Percentiles rank a stretch among this genome's conserved stretches.
phyloP scores from a whole-genome alignment of 495 filamentous ascomycete species.

The Thermothielavioides terrestris region DNA sequence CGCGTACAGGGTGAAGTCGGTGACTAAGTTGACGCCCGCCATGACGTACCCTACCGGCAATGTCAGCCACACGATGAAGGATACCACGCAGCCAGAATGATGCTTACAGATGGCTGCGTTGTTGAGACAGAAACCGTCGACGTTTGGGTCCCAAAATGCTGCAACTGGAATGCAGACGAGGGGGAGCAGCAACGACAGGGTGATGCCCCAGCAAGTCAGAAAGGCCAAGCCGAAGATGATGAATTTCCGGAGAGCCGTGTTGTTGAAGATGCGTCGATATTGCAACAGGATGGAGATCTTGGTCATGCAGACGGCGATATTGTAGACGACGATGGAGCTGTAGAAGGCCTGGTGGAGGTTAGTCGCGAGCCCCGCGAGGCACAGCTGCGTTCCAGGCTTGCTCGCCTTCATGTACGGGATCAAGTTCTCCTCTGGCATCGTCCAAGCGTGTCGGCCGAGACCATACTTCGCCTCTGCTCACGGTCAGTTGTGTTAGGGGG shows the following conservation, averaged over 20 bases:
- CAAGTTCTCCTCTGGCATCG: slow-evolving; percentile 11
- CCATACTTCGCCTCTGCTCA: slow-evolving; percentile 18
- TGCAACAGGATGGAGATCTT: slow-evolving; percentile 31
- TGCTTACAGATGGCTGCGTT: slow-evolving; percentile 25
- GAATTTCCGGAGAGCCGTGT: slow-evolving; percentile 20
- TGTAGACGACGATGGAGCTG: slow-evolving; percentile 28
- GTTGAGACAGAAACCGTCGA: slow-evolving; percentile 24
- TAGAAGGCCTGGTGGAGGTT: slow-evolving; percentile 26
- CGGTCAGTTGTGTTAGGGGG: not conserved
- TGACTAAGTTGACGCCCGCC: slow-evolving; percentile 29
- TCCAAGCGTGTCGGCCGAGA: slow-evolving; percentile 29
- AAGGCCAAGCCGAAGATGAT: slow-evolving; percentile 25
- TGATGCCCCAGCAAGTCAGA: slow-evolving; percentile 26
- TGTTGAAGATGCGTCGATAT: slow-evolving; percentile 31
- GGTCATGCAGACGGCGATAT: slow-evolving; percentile 20
- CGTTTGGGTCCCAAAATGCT: slow-evolving; percentile 28
- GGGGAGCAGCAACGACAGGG: slow-evolving; percentile 21
- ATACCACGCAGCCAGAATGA: no score
- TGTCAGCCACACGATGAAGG: no score
- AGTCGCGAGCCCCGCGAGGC: not conserved
- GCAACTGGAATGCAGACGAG: slow-evolving; percentile 27
- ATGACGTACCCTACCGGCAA: no score
- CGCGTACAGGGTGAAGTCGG: slow-evolving; percentile 20
- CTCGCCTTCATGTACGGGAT: slow-evolving; percentile 22
- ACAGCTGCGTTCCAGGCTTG: no score